Evolutionary conservation across 805 yeast genomes (phyloP).

Genomic region (Kodamaea sagamina): DNA sequence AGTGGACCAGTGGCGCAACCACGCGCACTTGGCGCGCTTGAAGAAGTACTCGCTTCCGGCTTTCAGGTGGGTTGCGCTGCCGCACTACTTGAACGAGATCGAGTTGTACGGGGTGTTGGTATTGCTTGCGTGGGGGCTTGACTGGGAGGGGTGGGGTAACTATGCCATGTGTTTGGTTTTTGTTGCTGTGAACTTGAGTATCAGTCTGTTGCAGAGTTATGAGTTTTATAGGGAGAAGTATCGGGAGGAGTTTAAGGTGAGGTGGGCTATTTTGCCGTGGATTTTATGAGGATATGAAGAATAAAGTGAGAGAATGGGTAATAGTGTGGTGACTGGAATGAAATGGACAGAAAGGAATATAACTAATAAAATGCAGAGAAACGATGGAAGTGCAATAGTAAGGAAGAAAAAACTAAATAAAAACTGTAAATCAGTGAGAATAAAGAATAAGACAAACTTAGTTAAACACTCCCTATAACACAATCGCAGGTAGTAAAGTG

Average conservation of each 20-base stretch:
- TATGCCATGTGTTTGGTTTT: slow-evolving; percentile 26
- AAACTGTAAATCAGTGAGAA: no score
- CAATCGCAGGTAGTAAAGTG: no score
- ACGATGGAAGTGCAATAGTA: no score
- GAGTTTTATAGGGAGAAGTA: slow-evolving; percentile 44
- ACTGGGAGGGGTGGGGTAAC: slow-evolving; percentile 20
- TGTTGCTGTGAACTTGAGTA: slow-evolving; percentile 51
- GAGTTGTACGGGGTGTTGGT: slow-evolving; percentile 49
- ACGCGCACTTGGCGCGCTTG: slow-evolving; percentile 48
- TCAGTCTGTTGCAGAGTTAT: slow-evolving; percentile 56
- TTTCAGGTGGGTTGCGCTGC: slow-evolving; percentile 49
- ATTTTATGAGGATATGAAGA: no score
- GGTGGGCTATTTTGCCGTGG: slow-evolving; percentile 42
- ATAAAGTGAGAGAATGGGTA: no score
- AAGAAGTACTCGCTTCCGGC: slow-evolving; percentile 60
- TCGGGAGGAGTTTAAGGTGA: slow-evolving; percentile 25
- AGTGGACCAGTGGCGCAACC: slow-evolving; percentile 56
- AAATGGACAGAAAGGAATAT: no score
- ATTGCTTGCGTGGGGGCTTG: slow-evolving; percentile 7
- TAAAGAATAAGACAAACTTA: no score
- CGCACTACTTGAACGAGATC: slow-evolving; percentile 73
- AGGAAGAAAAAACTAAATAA: no score
- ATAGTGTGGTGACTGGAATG: no score
- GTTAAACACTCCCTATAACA: no score
- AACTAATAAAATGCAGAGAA: no score